Evolutionary conservation across 176 grass and related monocot genomes (phyloP).

Genomic region (Musa schizocarpa): DNA sequence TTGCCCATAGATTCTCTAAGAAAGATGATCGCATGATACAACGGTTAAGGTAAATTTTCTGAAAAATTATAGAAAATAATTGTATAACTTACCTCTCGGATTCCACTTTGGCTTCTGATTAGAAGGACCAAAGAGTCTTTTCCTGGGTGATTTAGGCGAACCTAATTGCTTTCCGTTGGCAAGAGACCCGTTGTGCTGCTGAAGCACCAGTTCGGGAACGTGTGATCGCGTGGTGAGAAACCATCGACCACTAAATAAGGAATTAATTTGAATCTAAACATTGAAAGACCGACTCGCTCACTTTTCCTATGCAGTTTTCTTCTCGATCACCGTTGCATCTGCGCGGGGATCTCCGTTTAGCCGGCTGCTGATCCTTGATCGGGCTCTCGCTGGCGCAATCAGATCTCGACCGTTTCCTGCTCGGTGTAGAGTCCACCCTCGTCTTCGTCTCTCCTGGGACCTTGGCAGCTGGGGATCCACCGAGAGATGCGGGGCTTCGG

Average conservation of each 20-base stretch:
- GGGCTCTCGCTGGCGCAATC: neutral
- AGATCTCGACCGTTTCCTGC: neutral
- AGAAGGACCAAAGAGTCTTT: constrained; percentile 52
- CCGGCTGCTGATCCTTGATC: neutral
- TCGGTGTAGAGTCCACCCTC: neutral
- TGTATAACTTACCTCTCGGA: constrained; percentile 34
- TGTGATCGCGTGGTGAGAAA: neutral
- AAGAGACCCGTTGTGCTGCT: neutral
- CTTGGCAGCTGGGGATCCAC: neutral
- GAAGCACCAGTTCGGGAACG: neutral
- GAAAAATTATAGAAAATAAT: neutral
- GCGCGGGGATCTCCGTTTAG: neutral
- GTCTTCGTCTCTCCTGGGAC: neutral
- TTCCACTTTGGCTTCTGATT: constrained; percentile 52
- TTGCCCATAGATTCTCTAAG: neutral
- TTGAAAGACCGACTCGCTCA: neutral
- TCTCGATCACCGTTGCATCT: neutral
- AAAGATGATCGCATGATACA: neutral
- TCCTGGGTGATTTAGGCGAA: constrained; percentile 74
- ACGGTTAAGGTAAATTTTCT: neutral
- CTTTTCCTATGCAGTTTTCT: neutral
- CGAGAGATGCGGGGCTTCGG: neutral
- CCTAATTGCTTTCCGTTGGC: constrained; percentile 18
- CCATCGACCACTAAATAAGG: neutral
- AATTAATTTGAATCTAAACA: neutral